Percentiles rank a stretch among this genome's conserved stretches.
phyloP scores from a whole-genome alignment of 352 stramenopile species.

The Phytopythium helicoides region DNA sequence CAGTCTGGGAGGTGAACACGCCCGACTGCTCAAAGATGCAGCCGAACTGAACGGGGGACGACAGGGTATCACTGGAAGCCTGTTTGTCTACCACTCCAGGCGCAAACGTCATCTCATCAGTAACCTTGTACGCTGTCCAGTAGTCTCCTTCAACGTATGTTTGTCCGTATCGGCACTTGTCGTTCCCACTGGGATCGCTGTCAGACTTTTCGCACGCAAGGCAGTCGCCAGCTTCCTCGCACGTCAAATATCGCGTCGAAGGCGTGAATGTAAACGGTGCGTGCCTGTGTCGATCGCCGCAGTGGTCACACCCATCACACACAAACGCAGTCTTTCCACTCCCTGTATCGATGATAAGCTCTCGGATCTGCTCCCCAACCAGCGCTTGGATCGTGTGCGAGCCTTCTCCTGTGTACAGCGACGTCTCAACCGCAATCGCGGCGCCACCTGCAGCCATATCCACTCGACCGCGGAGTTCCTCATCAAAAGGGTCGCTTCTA shows the following conservation, averaged over 20 bases:
- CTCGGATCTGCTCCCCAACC: conserved; percentile 55
- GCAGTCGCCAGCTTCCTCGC: conserved; percentile 27
- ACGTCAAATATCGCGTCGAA: conserved; percentile 47
- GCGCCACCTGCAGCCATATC: neutral
- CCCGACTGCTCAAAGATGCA: conserved; percentile 92
- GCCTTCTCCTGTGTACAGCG: conserved; percentile 44
- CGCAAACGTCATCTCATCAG: conserved; percentile 65
- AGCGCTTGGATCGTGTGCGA: conserved; percentile 73
- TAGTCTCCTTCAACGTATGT: conserved; percentile 93
- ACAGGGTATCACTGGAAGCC: conserved; percentile 13
- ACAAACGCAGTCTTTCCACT: conserved; percentile 95
- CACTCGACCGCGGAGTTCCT: neutral
- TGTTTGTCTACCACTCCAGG: neutral
- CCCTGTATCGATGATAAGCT: conserved; percentile 97
- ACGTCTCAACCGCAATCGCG: conserved; percentile 28
- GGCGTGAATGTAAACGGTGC: conserved; percentile 53
- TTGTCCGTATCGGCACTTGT: conserved; percentile 89
- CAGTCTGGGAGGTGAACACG: conserved; percentile 90
- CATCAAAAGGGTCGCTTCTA: too few species aligned
- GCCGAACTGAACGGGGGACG: conserved; percentile 87
- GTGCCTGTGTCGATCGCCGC: conserved; percentile 87
- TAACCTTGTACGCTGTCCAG: conserved; percentile 89
- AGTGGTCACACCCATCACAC: conserved; percentile 87
- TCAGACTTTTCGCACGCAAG: conserved; percentile 25
- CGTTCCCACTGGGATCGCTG: conserved; percentile 32